Evolutionary conservation across 768 basidiomycete species (phyloP).

Genomic region (Xanthoconium purpureum): DNA sequence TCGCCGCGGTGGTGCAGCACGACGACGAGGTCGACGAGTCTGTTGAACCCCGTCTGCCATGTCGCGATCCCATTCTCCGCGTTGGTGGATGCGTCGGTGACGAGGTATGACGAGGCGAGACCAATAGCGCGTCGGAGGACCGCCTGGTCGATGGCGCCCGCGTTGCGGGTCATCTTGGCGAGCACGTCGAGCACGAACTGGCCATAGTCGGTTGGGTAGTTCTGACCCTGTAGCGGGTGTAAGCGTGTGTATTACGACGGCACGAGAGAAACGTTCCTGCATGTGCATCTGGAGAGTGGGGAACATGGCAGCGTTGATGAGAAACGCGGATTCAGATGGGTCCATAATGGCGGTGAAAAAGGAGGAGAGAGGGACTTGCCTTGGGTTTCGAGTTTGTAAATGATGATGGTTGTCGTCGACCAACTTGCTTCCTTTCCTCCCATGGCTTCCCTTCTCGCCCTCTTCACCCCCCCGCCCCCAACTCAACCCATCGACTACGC

Average conservation of each 20-base stretch:
- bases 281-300: constrained; percentile 27
- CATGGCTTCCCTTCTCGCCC: constrained; percentile 19
- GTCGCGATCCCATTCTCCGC: constrained; percentile 51
- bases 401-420: too few relatives aligned
- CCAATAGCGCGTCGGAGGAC: constrained; percentile 61
- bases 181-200: constrained; percentile 57
- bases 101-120: constrained; percentile 73
- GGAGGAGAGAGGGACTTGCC: constrained; percentile 10
- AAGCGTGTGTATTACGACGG: background rate
- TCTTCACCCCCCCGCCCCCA: constrained; percentile 9
- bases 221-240: constrained; percentile 25
- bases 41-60: constrained; percentile 67
- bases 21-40: constrained; percentile 68
- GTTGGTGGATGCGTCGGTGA: constrained; percentile 69
- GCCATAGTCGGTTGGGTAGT: constrained; percentile 55
- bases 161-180: constrained; percentile 45
- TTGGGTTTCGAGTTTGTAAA: constrained; percentile 4
- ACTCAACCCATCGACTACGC: constrained; percentile 49
- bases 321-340: constrained; percentile 18
- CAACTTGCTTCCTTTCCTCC: background rate
- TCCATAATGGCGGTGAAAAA: constrained; percentile 21
- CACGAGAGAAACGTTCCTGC: constrained; percentile 24
- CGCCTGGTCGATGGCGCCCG: constrained; percentile 55
- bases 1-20: constrained; percentile 66
- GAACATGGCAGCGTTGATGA: constrained; percentile 18